These are phyloP conservation scores for Hylodesmum podocarpum DNA, from an alignment of 306 rosid genomes.

Conservation along the genomic window DNA sequence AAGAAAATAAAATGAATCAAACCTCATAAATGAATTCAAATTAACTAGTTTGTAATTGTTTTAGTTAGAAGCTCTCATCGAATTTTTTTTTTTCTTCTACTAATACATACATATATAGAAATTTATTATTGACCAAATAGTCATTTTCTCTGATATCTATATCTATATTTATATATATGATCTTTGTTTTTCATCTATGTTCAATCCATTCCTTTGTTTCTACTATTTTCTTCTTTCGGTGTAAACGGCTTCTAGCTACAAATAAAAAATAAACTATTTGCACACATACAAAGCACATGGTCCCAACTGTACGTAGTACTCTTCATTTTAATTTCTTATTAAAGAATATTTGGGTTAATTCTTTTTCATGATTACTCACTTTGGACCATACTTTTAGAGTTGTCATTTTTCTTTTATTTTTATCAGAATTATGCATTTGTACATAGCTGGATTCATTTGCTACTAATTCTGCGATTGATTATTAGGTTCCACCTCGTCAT, in stretches of 20 bases:
- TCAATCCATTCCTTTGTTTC: background rate
- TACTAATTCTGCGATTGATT: background rate
- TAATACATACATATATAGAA: background rate
- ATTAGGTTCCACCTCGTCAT: background rate
- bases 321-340: background rate
- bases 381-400: background rate
- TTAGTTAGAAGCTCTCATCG: background rate
- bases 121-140: background rate
- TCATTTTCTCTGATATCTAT: background rate
- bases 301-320: background rate
- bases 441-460: background rate
- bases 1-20: background rate
- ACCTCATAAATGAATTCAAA: background rate
- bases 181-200: background rate
- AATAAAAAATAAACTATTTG: background rate
- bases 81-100: background rate
- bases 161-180: too few species aligned
- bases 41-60: too few species aligned
- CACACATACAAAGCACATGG: background rate
- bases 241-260: background rate
- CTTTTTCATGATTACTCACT: background rate
- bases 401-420: background rate
- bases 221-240: conserved; percentile 1
- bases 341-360: background rate
- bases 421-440: background rate